Conservation (phyloP, 208 protist species). For the Trypanosoma brucei region DNA sequence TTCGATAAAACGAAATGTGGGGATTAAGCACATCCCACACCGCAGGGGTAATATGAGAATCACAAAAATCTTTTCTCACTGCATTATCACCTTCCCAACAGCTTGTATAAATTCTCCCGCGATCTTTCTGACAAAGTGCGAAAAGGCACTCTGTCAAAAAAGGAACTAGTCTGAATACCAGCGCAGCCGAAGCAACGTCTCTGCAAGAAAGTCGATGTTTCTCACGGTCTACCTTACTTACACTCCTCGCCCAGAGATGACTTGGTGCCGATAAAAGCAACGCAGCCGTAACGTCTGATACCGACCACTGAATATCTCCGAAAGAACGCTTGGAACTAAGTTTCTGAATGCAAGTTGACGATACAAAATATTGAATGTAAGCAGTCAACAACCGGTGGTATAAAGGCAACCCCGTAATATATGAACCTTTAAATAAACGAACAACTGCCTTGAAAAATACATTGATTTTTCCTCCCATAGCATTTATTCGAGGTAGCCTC, state of each 20-base stretch:
- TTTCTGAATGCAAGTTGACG: constrained; percentile 20
- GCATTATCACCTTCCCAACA: constrained; percentile 6
- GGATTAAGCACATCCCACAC: constrained; percentile 42
- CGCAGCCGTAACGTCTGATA: constrained; percentile 26
- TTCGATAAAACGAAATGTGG: constrained; percentile 50
- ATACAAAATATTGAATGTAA: constrained; percentile 56
- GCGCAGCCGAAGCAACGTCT: constrained; percentile 25
- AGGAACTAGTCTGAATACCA: constrained; percentile 34
- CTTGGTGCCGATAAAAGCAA: constrained; percentile 38
- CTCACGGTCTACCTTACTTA: constrained; percentile 28
- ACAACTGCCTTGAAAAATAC: constrained; percentile 3
- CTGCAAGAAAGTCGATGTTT: constrained; percentile 22
- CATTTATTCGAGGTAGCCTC: constrained; percentile 9
- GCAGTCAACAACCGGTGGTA: constrained; percentile 41
- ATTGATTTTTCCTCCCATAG: constrained; percentile 15
- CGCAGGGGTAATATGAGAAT: constrained; percentile 21
- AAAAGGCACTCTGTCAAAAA: constrained; percentile 44
- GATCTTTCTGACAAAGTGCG: constrained; percentile 16
- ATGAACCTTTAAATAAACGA: constrained; percentile 15
- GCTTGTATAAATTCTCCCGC: constrained; percentile 2
- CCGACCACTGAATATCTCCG: constrained; percentile 44
- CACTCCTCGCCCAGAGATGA: constrained; percentile 24
- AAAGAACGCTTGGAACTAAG: constrained; percentile 19
- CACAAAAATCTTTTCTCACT: constrained; percentile 21
- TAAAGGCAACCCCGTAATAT: constrained; percentile 35